These are phyloP conservation scores for Proliferodiscus dingleyae DNA, from an alignment of 2,329 filamentous ascomycete genomes.

Conservation along the genomic window DNA sequence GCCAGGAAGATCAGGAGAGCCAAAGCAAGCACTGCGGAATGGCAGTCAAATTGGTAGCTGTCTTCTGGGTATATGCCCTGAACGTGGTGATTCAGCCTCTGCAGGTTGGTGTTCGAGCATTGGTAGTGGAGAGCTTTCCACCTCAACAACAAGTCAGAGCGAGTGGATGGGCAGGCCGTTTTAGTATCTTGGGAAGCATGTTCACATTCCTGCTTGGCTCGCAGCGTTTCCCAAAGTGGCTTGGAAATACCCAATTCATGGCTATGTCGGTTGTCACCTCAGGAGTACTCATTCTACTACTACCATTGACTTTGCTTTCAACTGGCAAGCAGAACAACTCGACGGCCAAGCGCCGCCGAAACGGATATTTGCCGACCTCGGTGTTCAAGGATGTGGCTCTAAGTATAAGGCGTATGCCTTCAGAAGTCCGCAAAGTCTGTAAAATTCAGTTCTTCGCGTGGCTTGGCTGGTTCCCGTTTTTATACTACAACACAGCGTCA, in stretches of 20 bases:
- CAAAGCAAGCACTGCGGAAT: background rate
- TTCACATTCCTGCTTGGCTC: slow-evolving; percentile 21
- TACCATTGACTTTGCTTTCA: slow-evolving; percentile 13
- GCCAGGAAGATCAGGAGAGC: background rate
- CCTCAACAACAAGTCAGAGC: slow-evolving; percentile 28
- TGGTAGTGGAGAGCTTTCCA: slow-evolving; percentile 28
- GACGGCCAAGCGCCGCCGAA: background rate
- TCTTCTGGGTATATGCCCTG: slow-evolving; percentile 22
- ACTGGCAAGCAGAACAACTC: slow-evolving; percentile 3
- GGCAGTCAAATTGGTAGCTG: slow-evolving; percentile 12
- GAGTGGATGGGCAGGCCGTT: slow-evolving; percentile 27
- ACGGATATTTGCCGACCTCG: background rate
- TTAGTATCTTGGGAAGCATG: slow-evolving; percentile 29
- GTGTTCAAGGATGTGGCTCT: background rate
- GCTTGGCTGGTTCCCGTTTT: slow-evolving; percentile 32
- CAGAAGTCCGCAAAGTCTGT: slow-evolving; percentile 16
- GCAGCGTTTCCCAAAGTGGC: slow-evolving; percentile 5
- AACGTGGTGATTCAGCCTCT: slow-evolving; percentile 30
- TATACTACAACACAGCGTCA: slow-evolving; percentile 31
- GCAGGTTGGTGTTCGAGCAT: slow-evolving; percentile 27
- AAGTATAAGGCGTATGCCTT: slow-evolving; percentile 11
- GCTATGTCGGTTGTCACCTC: slow-evolving; percentile 17
- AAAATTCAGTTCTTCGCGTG: slow-evolving; percentile 26
- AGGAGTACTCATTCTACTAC: slow-evolving; percentile 10
- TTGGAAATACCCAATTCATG: slow-evolving; percentile 21